Conservation (phyloP, 768 basidiomycete genomes). For the Auricularia cornea region DNA sequence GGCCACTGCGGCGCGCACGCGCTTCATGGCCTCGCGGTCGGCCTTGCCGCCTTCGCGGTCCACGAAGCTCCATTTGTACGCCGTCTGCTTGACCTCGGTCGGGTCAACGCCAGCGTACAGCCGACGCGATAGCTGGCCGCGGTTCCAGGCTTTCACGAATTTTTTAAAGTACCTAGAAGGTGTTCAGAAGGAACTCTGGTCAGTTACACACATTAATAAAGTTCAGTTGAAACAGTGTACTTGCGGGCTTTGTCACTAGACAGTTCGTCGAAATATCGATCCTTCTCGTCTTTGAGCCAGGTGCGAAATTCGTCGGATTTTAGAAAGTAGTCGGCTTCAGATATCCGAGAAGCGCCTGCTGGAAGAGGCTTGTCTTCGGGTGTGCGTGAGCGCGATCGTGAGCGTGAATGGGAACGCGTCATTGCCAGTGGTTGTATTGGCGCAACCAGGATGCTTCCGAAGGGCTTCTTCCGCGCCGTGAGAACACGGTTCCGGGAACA, state of each 20-base stretch:
- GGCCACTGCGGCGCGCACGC: constrained; percentile 51
- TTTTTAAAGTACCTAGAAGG: constrained; percentile 75
- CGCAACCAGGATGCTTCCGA: no score
- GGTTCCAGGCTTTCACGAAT: constrained; percentile 88
- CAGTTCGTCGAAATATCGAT: constrained; percentile 79
- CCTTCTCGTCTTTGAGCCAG: constrained; percentile 74
- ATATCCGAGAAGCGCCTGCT: constrained; percentile 50
- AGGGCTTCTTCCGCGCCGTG: no score
- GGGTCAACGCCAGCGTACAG: constrained; percentile 58
- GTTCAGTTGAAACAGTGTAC: constrained; percentile 29
- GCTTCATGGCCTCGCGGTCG: constrained; percentile 50
- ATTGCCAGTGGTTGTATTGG: background rate
- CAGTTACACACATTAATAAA: constrained; percentile 4
- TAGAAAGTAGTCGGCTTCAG: constrained; percentile 80
- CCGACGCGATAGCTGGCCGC: constrained; percentile 61
- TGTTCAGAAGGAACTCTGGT: constrained; percentile 24
- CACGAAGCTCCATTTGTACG: constrained; percentile 78
- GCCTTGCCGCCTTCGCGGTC: constrained; percentile 54
- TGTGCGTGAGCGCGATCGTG: constrained; percentile 1
- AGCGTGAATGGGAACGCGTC: constrained; percentile 7
- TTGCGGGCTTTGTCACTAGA: constrained; percentile 74
- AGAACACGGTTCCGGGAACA: no score
- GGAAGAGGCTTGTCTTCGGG: constrained; percentile 32
- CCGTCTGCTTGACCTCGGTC: constrained; percentile 57
- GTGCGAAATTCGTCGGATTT: constrained; percentile 79